phyloP scores from a whole-genome alignment of 2,329 filamentous ascomycete genomes.

The Penicillium verrucosum region DNA sequence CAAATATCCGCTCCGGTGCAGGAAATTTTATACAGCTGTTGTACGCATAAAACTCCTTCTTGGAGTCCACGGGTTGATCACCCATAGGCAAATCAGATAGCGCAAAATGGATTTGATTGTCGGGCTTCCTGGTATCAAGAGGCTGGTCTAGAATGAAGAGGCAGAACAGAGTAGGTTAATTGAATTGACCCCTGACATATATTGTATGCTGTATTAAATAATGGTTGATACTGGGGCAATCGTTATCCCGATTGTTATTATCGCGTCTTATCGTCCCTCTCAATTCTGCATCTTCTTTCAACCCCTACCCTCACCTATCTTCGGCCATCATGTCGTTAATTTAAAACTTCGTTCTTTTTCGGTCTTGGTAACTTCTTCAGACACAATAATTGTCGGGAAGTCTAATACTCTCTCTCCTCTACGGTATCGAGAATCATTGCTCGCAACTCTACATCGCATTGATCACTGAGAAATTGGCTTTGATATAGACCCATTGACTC shows the following conservation, averaged over 20 bases:
- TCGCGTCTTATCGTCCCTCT: constrained; percentile 8
- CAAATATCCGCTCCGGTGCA: constrained; percentile 1
- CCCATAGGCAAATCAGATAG: background rate
- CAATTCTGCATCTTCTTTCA: constrained; percentile 9
- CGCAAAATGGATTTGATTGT: background rate
- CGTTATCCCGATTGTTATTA: constrained; percentile 13
- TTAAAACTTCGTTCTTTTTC: background rate
- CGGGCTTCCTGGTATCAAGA: background rate
- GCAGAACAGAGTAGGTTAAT: background rate
- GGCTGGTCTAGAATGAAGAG: background rate
- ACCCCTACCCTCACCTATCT: constrained; percentile 8
- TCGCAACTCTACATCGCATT: background rate
- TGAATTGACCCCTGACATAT: background rate
- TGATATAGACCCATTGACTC: background rate
- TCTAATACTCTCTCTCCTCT: background rate
- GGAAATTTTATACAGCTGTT: background rate
- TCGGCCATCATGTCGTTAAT: constrained; percentile 5
- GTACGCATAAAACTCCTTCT: background rate
- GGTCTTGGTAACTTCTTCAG: background rate
- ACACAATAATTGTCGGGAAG: background rate
- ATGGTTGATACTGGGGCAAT: constrained; percentile 6
- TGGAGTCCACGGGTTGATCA: background rate
- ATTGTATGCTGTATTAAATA: background rate
- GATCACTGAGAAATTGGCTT: background rate
- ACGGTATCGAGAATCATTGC: background rate